phyloP scores from a whole-genome alignment of 495 filamentous ascomycete genomes.

The Trichoderma parareesei region DNA sequence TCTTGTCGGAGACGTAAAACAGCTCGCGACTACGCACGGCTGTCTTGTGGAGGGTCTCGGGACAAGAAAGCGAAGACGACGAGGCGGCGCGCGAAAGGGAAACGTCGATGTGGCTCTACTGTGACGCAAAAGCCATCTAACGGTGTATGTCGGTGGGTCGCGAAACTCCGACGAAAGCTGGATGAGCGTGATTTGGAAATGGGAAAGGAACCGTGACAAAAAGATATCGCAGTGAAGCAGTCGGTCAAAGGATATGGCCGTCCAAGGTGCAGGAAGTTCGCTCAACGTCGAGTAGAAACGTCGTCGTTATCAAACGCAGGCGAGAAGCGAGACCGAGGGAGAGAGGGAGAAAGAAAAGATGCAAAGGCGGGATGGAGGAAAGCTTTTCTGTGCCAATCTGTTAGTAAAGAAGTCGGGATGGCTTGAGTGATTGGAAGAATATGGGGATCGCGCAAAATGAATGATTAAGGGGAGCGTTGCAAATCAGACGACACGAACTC shows the following conservation, averaged over 20 bases:
- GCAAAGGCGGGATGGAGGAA: background rate
- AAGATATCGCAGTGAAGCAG: background rate
- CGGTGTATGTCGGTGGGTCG: background rate
- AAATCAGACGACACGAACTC: no score
- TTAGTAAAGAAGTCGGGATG: background rate
- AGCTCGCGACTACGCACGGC: constrained; percentile 1
- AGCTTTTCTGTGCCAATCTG: background rate
- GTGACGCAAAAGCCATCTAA: constrained; percentile 10
- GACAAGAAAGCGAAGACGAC: background rate
- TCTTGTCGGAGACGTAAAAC: constrained; percentile 10
- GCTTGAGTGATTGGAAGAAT: no score
- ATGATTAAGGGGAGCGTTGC: background rate
- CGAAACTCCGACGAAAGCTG: background rate
- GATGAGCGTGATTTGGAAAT: background rate
- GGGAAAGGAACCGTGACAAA: background rate
- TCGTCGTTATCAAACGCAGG: background rate
- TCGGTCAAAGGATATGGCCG: constrained; percentile 1
- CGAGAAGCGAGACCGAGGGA: background rate
- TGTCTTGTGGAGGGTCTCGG: background rate
- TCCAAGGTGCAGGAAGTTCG: background rate
- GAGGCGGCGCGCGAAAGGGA: background rate
- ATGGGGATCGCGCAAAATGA: background rate
- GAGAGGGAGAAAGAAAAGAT: background rate
- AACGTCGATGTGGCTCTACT: constrained; percentile 7
- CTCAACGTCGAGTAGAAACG: background rate